Conservation (phyloP, 495 filamentous ascomycete genomes). For the Daldinia vernicosa region DNA sequence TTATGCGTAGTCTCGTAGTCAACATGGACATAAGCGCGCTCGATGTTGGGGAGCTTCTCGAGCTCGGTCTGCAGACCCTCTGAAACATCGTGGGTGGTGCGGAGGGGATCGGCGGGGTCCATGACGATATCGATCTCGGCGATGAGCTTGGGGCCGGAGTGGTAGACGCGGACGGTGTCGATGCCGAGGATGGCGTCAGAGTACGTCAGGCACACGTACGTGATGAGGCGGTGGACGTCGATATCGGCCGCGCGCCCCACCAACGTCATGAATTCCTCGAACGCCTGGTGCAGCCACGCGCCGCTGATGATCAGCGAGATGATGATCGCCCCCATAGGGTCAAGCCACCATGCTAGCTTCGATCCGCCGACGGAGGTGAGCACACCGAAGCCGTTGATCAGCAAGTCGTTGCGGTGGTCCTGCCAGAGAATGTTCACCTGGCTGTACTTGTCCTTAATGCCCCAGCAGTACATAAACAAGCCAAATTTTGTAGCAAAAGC, state of each 20-base stretch:
- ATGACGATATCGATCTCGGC: constrained; percentile 93
- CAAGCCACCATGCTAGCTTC: constrained; percentile 93
- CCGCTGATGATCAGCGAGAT: constrained; percentile 77
- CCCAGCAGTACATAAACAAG: constrained; percentile 92
- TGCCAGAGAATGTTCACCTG: constrained; percentile 95
- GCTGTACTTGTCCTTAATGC: constrained; percentile 82
- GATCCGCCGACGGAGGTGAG: constrained; percentile 86
- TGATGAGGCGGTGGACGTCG: constrained; percentile 90
- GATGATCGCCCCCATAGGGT: constrained; percentile 89
- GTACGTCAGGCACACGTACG: constrained; percentile 96
- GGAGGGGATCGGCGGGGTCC: constrained; percentile 71
- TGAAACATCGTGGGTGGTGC: constrained; percentile 89
- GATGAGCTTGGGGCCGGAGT: constrained; percentile 87
- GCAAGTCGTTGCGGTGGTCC: constrained; percentile 88
- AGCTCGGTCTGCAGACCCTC: constrained; percentile 95
- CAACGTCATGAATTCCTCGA: constrained; percentile 86
- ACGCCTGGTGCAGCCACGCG: constrained; percentile 87
- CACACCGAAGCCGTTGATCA: constrained; percentile 91
- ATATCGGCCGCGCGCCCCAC: constrained; percentile 88
- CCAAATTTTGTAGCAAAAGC: constrained; percentile 85
- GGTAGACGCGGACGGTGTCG: constrained; percentile 94
- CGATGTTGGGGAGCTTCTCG: constrained; percentile 89
- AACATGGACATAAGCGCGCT: constrained; percentile 95
- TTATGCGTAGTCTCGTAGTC: constrained; percentile 99
- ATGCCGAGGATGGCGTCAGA: constrained; percentile 80